Base-by-base conservation (phyloP, 176 grass and related monocot genomes). In the Pharus latifolius region DNA sequence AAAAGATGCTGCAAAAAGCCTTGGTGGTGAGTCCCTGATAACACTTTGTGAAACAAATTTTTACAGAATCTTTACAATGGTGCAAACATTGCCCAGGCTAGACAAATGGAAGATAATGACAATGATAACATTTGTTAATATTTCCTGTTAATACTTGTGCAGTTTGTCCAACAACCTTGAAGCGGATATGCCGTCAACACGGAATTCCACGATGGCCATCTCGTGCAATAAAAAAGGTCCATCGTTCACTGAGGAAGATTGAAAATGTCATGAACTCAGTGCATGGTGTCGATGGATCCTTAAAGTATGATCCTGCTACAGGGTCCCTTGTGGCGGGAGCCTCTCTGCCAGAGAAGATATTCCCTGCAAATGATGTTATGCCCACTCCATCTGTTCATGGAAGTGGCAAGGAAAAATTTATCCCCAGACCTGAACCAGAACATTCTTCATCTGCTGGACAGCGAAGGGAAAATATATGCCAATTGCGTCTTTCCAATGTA, bases 1-100 rank as follows among this genome's bases (percentile, higher is more conserved):
- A 63, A 92, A 82, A 83, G 84, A 88, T 76, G 85, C 89, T 76
- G 85, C 89, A 71, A 92, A 88, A 55, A 88, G 73, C 67, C 81
- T 88, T 76, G 89, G 84, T 22, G 84, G 89, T 92, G 60, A 71
- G 80, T 46, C 42, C 2, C 22, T 31, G 38, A 38, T 72, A 53
- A 13, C 40, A 34, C 22, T 33, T 72, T 30, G 19, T 30, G 15
- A 29, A 32, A 51, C 47, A n/a, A 70, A 13, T 14, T 25, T 70
- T 1, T 52, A 70, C 3, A 6, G 24, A 29, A 49, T 43, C 25
- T 57, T 57, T 9, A 38, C 6, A 5, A 9, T 38, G 35, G 4
- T 38, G 35, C 35, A 38, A 38, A 38, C 9, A 38, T 38, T 38
- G 4, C 9, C 35, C 9, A 9, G 4, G 35, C 9, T 38, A 38